Percentiles rank a stretch among this genome's conserved stretches.
Conservation (phyloP, 768 basidiomycete genomes). For the Suillus decipiens region DNA sequence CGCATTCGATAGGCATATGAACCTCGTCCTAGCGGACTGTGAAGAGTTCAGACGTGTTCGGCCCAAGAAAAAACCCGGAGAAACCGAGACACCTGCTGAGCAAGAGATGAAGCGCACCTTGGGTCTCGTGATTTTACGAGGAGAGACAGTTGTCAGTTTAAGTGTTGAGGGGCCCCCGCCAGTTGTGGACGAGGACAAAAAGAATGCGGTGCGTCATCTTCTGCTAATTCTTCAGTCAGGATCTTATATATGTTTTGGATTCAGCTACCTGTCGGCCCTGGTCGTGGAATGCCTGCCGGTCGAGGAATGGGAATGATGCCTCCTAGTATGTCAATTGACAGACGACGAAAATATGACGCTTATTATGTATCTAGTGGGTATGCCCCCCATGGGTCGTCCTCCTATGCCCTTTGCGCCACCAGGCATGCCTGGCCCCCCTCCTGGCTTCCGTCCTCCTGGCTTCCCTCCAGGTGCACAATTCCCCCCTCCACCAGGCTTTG, state of each 20-base stretch:
- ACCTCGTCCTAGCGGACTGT: constrained; percentile 95
- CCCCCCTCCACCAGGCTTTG: constrained; percentile 80
- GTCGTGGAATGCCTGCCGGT: constrained; percentile 94
- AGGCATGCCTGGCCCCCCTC: constrained; percentile 85
- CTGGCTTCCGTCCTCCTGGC: constrained; percentile 82
- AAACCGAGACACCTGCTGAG: constrained; percentile 66
- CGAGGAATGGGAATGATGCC: constrained; percentile 97
- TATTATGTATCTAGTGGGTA: constrained; percentile 47
- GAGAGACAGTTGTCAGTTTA: constrained; percentile 94
- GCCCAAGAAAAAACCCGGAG: constrained; percentile 88
- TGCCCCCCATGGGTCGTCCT: constrained; percentile 62
- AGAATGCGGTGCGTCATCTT: constrained; percentile 60
- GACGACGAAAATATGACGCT: constrained; percentile 14
- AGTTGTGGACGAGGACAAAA: constrained; percentile 86
- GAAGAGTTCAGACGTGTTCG: constrained; percentile 95
- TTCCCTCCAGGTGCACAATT: constrained; percentile 83
- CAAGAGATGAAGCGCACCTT: constrained; percentile 97
- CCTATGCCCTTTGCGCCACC: constrained; percentile 65
- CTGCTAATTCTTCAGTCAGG: constrained; percentile 10
- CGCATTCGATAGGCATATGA: constrained; percentile 99
- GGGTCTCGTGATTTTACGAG: constrained; percentile 95
- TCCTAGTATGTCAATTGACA: constrained; percentile 55
- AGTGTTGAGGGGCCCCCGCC: constrained; percentile 96
- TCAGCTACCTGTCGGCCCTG: constrained; percentile 86
- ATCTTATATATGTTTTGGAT: constrained; percentile 22